phyloP scores from a whole-genome alignment of 169 alveolate species.

The Babesia gibsoni region DNA sequence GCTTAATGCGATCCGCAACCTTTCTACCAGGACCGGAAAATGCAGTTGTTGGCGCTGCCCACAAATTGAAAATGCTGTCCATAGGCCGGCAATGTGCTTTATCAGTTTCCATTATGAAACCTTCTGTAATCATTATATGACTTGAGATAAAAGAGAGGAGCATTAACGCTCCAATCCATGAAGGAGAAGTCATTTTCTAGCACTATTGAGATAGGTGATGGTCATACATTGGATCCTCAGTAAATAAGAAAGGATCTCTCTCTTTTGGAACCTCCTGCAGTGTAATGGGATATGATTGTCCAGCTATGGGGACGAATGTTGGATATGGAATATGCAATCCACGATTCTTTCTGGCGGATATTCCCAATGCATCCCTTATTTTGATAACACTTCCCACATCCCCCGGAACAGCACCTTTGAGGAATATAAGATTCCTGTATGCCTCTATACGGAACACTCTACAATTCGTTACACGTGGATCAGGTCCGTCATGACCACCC shows the following conservation, averaged over 20 bases:
- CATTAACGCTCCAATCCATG: not conserved
- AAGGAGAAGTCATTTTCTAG: not conserved
- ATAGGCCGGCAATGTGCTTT: not conserved
- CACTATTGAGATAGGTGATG: conserved; percentile 20
- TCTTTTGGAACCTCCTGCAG: conserved; percentile 58
- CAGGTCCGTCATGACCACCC: conserved; percentile 87
- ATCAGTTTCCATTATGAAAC: not conserved
- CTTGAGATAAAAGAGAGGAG: not conserved
- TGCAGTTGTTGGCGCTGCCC: conserved; percentile 7
- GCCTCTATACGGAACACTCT: conserved; percentile 80
- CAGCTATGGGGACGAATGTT: conserved; percentile 74
- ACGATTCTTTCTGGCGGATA: conserved; percentile 71
- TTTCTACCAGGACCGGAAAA: conserved; percentile 60
- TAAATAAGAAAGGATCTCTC: conserved; percentile 61
- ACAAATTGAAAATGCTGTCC: not conserved
- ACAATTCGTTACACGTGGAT: conserved; percentile 79
- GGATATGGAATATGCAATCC: conserved; percentile 75
- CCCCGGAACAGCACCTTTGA: conserved; percentile 79
- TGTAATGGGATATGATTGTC: conserved; percentile 59
- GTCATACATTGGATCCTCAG: conserved; percentile 64
- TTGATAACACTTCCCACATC: conserved; percentile 75
- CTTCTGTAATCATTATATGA: not conserved
- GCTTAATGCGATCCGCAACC: conserved; percentile 57
- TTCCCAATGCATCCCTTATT: conserved; percentile 84
- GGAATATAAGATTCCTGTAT: conserved; percentile 75